Conservation (phyloP, 108 stramenopile species). For the Conticribra guillardii region DNA sequence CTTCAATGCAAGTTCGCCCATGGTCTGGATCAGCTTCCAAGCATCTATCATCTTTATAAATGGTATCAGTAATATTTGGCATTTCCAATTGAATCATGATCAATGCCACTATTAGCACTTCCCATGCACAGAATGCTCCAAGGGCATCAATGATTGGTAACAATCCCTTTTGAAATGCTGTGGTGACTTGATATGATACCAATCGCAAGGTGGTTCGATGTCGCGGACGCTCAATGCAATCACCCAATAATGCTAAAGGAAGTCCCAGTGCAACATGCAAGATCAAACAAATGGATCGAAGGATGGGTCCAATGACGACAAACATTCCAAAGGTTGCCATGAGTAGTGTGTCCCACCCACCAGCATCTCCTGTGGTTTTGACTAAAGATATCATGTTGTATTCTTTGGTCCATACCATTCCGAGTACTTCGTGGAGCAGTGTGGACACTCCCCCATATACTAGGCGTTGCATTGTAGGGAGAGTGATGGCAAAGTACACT, state of each 20-base stretch:
- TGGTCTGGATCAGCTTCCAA: slow-evolving; percentile 42
- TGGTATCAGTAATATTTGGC: slow-evolving; percentile 82
- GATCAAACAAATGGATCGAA: slow-evolving; percentile 45
- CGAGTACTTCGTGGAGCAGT: slow-evolving; percentile 75
- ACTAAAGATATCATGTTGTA: slow-evolving; percentile 77
- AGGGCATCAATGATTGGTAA: slow-evolving; percentile 64
- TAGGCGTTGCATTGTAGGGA: slow-evolving; percentile 77
- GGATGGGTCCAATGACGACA: slow-evolving; percentile 48
- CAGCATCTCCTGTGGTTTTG: slow-evolving; percentile 80
- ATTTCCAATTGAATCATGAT: slow-evolving; percentile 83
- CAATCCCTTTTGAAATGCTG: slow-evolving; percentile 29
- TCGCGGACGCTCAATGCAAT: slow-evolving; percentile 46
- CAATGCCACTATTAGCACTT: slow-evolving; percentile 78
- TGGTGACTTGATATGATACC: slow-evolving; percentile 16
- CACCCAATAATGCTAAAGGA: slow-evolving; percentile 34
- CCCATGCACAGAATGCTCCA: slow-evolving; percentile 89
- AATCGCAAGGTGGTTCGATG: slow-evolving; percentile 35
- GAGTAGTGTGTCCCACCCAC: slow-evolving; percentile 79
- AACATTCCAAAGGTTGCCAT: slow-evolving; percentile 84
- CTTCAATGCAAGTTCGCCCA: slow-evolving; percentile 48
- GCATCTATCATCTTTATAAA: slow-evolving; percentile 56
- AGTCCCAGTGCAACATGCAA: slow-evolving; percentile 58
- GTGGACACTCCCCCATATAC: slow-evolving; percentile 77
- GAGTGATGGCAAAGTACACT: slow-evolving; percentile 57
- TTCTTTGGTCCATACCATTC: slow-evolving; percentile 67